Evolutionary conservation across 2,329 filamentous ascomycete species (phyloP).

Genomic region (Diaporthe australafricana): DNA sequence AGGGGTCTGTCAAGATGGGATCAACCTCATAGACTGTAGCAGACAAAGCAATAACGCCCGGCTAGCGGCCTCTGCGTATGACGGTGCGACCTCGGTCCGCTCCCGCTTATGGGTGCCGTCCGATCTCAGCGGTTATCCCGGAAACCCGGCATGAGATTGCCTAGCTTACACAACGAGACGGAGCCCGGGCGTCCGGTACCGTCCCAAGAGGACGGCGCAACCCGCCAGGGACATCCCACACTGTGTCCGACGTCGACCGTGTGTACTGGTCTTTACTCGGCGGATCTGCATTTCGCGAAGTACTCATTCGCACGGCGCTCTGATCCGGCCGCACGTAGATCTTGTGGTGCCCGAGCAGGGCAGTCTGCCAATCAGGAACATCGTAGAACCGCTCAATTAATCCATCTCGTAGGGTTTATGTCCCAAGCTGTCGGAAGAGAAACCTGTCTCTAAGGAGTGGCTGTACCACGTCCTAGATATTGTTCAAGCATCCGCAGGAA

Average conservation of each 20-base stretch:
- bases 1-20: too few species aligned
- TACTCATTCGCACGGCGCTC: neutral
- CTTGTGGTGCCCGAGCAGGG: neutral
- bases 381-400: neutral
- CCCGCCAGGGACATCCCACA: neutral
- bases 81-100: neutral
- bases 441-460: neutral
- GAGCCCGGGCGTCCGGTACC: neutral
- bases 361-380: neutral
- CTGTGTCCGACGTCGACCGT: slow-evolving; percentile 1
- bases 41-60: neutral
- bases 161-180: neutral
- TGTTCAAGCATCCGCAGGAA: neutral
- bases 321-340: neutral
- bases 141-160: neutral
- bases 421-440: neutral
- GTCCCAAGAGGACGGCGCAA: neutral
- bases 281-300: neutral
- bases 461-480: neutral
- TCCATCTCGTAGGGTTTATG: neutral
- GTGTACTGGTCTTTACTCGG: neutral
- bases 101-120: too few species aligned
- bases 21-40: neutral
- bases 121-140: neutral
- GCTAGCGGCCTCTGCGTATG: neutral